Conservation (phyloP, 805 yeast genomes). For the Candida chilensis region DNA sequence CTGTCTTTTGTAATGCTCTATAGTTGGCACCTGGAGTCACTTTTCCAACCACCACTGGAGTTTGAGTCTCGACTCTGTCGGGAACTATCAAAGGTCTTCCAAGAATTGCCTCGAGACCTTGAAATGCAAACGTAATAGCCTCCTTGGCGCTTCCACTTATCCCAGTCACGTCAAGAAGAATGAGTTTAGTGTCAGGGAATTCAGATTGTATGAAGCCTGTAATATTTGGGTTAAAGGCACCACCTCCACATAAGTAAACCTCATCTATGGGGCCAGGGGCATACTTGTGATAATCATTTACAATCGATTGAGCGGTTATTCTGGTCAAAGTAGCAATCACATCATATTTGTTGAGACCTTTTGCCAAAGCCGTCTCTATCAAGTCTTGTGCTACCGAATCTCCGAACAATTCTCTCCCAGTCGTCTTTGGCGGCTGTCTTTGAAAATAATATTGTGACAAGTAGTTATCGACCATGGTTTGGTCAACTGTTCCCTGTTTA, state of each 20-base stretch:
- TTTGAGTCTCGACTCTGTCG: conserved; percentile 9
- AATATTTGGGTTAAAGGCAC: conserved; percentile 12
- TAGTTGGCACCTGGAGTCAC: conserved; percentile 14
- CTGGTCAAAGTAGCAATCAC: conserved; percentile 13
- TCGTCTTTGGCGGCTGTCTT: conserved; percentile 11
- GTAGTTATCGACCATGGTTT: conserved; percentile 9
- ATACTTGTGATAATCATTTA: conserved; percentile 8
- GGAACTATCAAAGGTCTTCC: conserved; percentile 13
- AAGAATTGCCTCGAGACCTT: conserved; percentile 11
- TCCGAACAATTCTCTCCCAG: conserved; percentile 15
- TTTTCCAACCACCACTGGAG: conserved; percentile 10
- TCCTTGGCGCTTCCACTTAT: conserved; percentile 8
- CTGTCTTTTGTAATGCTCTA: conserved; percentile 7
- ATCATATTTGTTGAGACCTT: conserved; percentile 9
- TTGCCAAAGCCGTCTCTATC: conserved; percentile 2
- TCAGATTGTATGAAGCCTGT: conserved; percentile 6
- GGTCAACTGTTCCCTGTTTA: conserved; percentile 9
- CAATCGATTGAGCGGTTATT: conserved; percentile 13
- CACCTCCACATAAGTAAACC: conserved; percentile 14
- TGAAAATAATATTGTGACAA: conserved; percentile 9
- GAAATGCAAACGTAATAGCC: conserved; percentile 14
- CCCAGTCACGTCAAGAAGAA: conserved; percentile 6
- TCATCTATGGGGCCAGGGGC: conserved; percentile 9
- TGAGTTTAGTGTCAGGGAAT: conserved; percentile 10
- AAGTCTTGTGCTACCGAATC: conserved; percentile 9